Evolutionary conservation across 1,284 basidiomycete species (phyloP).

Genomic region (Naganishia cerealis): DNA sequence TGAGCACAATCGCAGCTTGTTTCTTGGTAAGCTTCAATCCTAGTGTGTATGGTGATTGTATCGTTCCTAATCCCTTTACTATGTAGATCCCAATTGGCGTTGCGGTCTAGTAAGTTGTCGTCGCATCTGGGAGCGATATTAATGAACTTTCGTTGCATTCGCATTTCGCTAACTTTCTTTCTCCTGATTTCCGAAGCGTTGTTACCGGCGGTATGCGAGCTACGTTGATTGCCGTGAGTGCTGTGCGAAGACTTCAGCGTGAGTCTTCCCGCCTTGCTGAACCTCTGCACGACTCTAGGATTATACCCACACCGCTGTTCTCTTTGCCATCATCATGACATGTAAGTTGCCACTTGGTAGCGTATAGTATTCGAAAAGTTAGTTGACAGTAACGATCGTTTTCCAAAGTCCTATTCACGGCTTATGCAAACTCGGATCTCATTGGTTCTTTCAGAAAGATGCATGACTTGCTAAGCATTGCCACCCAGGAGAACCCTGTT

Average conservation of each 20-base stretch:
- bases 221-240: conserved; percentile 51
- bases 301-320: conserved; percentile 74
- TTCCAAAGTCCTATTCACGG: conserved; percentile 63
- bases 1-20: conserved; percentile 76
- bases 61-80: neutral
- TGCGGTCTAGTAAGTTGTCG: conserved; percentile 46
- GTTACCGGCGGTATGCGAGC: conserved; percentile 59
- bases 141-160: neutral
- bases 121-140: conserved; percentile 30
- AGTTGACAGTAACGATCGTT: neutral
- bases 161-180: conserved; percentile 30
- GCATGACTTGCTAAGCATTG: conserved; percentile 60
- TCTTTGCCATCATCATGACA: conserved; percentile 65
- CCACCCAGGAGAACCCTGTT: conserved; percentile 57
- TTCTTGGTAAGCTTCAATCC: conserved; percentile 65
- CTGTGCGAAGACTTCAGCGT: conserved; percentile 17
- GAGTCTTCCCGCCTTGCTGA: neutral
- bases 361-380: neutral
- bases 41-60: conserved; percentile 36
- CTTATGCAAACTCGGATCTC: conserved; percentile 67
- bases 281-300: neutral
- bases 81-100: conserved; percentile 50
- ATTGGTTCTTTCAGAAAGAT: conserved; percentile 61
- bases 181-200: conserved; percentile 55
- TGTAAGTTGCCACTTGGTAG: conserved; percentile 57